Percentiles rank a stretch among this genome's conserved stretches.
These are phyloP conservation scores for Aphanoascus verrucosus DNA, from an alignment of 2,329 filamentous ascomycete species.

Conservation along the genomic window DNA sequence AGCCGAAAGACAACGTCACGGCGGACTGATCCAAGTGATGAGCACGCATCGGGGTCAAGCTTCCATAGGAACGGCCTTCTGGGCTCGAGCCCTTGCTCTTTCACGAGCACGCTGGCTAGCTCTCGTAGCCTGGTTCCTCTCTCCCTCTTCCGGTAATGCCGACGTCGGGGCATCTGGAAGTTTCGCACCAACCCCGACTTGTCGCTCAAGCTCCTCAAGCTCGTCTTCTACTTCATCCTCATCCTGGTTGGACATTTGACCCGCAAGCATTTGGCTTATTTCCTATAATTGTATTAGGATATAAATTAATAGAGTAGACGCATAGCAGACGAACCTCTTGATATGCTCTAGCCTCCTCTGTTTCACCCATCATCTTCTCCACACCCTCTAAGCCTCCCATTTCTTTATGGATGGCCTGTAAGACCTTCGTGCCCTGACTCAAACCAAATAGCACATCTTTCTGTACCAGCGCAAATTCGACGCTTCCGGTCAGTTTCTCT, in stretches of 20 bases:
- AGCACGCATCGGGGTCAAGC: slow-evolving; percentile 15
- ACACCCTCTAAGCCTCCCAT: slow-evolving; percentile 93
- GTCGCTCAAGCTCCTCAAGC: slow-evolving; percentile 65
- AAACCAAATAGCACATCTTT: slow-evolving; percentile 91
- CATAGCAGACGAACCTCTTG: slow-evolving; percentile 54
- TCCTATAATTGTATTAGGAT: slow-evolving; percentile 47
- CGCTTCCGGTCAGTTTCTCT: slow-evolving; percentile 73
- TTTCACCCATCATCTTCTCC: slow-evolving; percentile 90
- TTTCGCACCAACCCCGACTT: slow-evolving; percentile 37
- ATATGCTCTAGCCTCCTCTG: slow-evolving; percentile 79
- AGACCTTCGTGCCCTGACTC: slow-evolving; percentile 79
- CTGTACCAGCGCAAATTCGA: slow-evolving; percentile 93
- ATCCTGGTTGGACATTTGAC: slow-evolving; percentile 82
- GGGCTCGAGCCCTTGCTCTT: slow-evolving; percentile 20
- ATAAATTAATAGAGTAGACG: background rate
- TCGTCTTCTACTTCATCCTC: slow-evolving; percentile 98
- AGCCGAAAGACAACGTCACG: background rate
- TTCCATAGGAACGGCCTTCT: slow-evolving; percentile 18
- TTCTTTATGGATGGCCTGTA: slow-evolving; percentile 84
- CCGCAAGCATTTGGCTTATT: slow-evolving; percentile 80
- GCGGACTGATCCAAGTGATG: background rate
- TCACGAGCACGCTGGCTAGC: slow-evolving; percentile 27
- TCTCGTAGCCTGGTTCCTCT: slow-evolving; percentile 23
- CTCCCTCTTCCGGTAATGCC: slow-evolving; percentile 22
- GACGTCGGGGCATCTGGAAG: slow-evolving; percentile 34